phyloP scores from a whole-genome alignment of 225 moss, liverwort and hornwort genomes.

The Rhytidiadelphus loreus region DNA sequence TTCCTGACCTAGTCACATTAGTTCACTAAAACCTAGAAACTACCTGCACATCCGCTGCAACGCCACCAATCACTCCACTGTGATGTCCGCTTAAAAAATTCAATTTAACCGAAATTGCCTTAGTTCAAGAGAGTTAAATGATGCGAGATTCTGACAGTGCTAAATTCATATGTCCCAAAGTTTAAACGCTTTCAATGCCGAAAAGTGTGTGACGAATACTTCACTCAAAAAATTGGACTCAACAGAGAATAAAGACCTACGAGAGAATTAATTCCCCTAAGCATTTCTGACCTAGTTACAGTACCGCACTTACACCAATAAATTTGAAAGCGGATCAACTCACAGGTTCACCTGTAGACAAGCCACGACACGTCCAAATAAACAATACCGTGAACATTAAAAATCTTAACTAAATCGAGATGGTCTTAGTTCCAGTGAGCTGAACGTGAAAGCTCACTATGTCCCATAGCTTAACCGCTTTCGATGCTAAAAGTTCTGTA shows the following conservation, averaged over 20 bases:
- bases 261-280: not conserved
- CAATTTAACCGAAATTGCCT: not conserved
- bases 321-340: not conserved
- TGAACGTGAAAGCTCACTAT: not conserved
- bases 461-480: not conserved
- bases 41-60: conserved; percentile 5
- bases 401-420: not conserved
- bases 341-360: not conserved
- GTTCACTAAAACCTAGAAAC: not conserved
- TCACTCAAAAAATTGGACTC: not conserved
- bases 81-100: conserved; percentile 1
- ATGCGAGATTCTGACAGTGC: not conserved
- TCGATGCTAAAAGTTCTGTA: not conserved
- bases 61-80: conserved; percentile 32
- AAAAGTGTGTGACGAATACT: not conserved
- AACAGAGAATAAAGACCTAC: not conserved
- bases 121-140: not conserved
- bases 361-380: not conserved
- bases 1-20: not conserved
- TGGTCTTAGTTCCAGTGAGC: not conserved
- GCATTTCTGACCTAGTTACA: not conserved
- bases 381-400: not conserved
- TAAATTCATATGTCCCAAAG: not conserved
- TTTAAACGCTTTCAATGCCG: not conserved
- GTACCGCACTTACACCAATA: not conserved